phyloP scores from a whole-genome alignment of 2,329 filamentous ascomycete species.

The Ascomycota sp. region DNA sequence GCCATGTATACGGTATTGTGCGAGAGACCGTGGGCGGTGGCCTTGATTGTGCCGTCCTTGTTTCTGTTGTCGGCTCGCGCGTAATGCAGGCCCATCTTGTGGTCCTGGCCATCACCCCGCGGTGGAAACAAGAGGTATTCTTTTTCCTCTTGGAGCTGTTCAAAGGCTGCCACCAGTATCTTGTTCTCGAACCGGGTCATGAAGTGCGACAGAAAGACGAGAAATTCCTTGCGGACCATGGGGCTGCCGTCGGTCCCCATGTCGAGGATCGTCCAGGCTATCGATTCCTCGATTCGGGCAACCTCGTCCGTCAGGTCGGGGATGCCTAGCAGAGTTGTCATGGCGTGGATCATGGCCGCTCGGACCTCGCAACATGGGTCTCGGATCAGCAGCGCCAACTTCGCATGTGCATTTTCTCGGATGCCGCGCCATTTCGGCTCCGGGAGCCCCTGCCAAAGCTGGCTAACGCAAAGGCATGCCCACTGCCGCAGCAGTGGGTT shows the following conservation, averaged over 20 bases:
- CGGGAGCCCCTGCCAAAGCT: slow-evolving; percentile 77
- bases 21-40: slow-evolving; percentile 39
- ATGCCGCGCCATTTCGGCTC: slow-evolving; percentile 97
- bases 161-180: slow-evolving; percentile 78
- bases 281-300: slow-evolving; percentile 71
- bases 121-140: slow-evolving; percentile 41
- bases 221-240: slow-evolving; percentile 78
- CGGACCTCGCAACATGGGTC: slow-evolving; percentile 85
- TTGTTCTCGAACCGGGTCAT: slow-evolving; percentile 79
- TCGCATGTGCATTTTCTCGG: slow-evolving; percentile 61
- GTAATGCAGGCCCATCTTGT: slow-evolving; percentile 44
- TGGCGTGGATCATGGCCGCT: slow-evolving; percentile 77
- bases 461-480: slow-evolving; percentile 87
- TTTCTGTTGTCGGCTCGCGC: slow-evolving; percentile 33
- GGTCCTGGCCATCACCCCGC: slow-evolving; percentile 31
- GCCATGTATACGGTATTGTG: slow-evolving; percentile 83
- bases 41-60: slow-evolving; percentile 35
- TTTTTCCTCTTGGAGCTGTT: slow-evolving; percentile 72
- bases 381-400: slow-evolving; percentile 59
- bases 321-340: slow-evolving; percentile 87
- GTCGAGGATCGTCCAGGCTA: slow-evolving; percentile 73
- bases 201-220: slow-evolving; percentile 87
- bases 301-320: slow-evolving; percentile 83
- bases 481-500: slow-evolving; percentile 84
- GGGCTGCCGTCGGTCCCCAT: slow-evolving; percentile 90